phyloP scores from a whole-genome alignment of 768 basidiomycete genomes.

The Boletus pseudopeckii region DNA sequence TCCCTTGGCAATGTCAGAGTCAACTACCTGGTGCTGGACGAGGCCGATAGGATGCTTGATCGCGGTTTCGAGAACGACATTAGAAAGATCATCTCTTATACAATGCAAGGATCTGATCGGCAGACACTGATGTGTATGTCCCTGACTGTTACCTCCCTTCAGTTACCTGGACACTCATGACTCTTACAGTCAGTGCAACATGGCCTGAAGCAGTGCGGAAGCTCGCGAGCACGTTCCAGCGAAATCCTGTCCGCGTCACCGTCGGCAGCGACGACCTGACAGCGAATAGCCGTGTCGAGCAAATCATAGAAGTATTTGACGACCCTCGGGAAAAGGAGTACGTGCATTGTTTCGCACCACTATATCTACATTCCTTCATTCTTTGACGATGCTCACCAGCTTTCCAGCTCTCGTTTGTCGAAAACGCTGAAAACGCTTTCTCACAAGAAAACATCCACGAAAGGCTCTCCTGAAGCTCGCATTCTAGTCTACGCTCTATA shows the following conservation, averaged over 20 bases:
- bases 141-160: background rate
- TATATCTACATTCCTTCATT: background rate
- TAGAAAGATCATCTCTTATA: conserved; percentile 76
- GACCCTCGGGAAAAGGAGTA: conserved; percentile 85
- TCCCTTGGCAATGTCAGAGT: conserved; percentile 48
- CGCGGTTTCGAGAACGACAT: conserved; percentile 99
- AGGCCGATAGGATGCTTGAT: conserved; percentile 98
- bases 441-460: conserved; percentile 59
- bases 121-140: conserved; percentile 93
- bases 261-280: conserved; percentile 94
- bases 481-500: conserved; percentile 94
- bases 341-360: conserved; percentile 23
- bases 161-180: background rate
- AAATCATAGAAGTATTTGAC: conserved; percentile 89
- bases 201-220: conserved; percentile 95
- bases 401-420: conserved; percentile 54
- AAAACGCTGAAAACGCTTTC: conserved; percentile 51
- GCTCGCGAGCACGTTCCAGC: conserved; percentile 85
- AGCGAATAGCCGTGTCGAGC: conserved; percentile 92
- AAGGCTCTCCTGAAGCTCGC: conserved; percentile 53
- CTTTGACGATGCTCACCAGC: background rate
- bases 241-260: conserved; percentile 81
- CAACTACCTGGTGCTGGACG: conserved; percentile 89
- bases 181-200: conserved; percentile 81
- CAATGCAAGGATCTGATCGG: conserved; percentile 62